These are phyloP conservation scores for Umbelopsis sp. DNA, from an alignment of 192 early-diverging fungal species.

Conservation along the genomic window DNA sequence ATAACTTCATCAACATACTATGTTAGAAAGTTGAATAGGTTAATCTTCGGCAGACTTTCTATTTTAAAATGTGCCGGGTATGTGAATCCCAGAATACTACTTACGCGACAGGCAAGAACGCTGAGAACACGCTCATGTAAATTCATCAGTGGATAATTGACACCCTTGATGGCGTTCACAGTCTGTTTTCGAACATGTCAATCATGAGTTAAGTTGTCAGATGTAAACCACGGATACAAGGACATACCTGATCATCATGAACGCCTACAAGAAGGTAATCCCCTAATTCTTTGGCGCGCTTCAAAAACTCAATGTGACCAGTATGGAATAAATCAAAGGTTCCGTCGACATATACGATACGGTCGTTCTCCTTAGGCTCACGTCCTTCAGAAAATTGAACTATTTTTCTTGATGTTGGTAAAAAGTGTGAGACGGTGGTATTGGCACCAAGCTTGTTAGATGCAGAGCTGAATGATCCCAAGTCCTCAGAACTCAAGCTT, in stretches of 20 bases:
- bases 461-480: slow-evolving; percentile 55
- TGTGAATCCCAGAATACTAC: slow-evolving; percentile 8
- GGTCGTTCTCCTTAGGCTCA: slow-evolving; percentile 76
- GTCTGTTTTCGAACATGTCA: slow-evolving; percentile 42
- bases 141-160: slow-evolving; percentile 94
- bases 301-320: slow-evolving; percentile 91
- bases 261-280: slow-evolving; percentile 93
- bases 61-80: too few relatives aligned
- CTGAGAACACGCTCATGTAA: slow-evolving; percentile 91
- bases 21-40: too few relatives aligned
- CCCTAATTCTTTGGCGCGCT: slow-evolving; percentile 79
- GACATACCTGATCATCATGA: slow-evolving; percentile 76
- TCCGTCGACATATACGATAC: slow-evolving; percentile 93
- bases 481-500: slow-evolving; percentile 59
- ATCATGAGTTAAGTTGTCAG: not conserved
- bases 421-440: slow-evolving; percentile 82
- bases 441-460: slow-evolving; percentile 26
- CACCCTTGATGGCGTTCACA: slow-evolving; percentile 84
- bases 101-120: slow-evolving; percentile 90
- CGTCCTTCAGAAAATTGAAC: slow-evolving; percentile 87
- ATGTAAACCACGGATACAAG: not conserved
- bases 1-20: slow-evolving; percentile 94
- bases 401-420: slow-evolving; percentile 85
- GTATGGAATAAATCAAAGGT: slow-evolving; percentile 96
- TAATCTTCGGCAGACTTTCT: too few relatives aligned